A percentile compares a stretch with the other conserved stretches of the same genome.
Evolutionary conservation across 2,329 filamentous ascomycete species (phyloP).

Genomic region (Penicillium crustosum): DNA sequence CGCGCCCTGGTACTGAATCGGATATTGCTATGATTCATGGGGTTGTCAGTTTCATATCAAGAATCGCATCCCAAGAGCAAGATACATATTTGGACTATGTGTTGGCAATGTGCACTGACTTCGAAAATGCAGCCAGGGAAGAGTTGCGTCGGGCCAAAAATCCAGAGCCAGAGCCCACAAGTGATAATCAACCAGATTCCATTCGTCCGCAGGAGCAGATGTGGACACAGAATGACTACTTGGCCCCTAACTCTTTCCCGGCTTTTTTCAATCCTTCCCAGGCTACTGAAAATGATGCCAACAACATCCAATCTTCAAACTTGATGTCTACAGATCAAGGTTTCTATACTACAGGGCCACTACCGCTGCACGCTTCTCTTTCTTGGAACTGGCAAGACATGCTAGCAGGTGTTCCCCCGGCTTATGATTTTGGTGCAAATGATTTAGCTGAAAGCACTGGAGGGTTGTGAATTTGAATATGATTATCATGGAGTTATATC

Average conservation of each 20-base stretch:
- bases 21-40: neutral
- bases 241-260: neutral
- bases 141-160: neutral
- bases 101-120: neutral
- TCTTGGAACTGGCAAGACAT: slow-evolving; percentile 2
- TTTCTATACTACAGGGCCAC: neutral
- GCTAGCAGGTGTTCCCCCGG: neutral
- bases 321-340: neutral
- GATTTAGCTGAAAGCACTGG: neutral
- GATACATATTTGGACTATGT: slow-evolving; percentile 7
- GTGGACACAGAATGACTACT: neutral
- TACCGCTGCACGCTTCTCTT: neutral
- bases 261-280: neutral
- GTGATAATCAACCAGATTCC: neutral
- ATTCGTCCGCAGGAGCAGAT: neutral
- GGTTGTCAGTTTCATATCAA: neutral
- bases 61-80: slow-evolving; percentile 7
- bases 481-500: neutral
- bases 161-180: neutral
- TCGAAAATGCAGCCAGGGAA: neutral
- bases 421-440: neutral
- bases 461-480: neutral
- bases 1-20: neutral
- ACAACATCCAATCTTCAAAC: neutral
- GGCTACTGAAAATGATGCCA: neutral